Conservation (phyloP, 768 basidiomycete genomes). For the Cyathus striatus region DNA sequence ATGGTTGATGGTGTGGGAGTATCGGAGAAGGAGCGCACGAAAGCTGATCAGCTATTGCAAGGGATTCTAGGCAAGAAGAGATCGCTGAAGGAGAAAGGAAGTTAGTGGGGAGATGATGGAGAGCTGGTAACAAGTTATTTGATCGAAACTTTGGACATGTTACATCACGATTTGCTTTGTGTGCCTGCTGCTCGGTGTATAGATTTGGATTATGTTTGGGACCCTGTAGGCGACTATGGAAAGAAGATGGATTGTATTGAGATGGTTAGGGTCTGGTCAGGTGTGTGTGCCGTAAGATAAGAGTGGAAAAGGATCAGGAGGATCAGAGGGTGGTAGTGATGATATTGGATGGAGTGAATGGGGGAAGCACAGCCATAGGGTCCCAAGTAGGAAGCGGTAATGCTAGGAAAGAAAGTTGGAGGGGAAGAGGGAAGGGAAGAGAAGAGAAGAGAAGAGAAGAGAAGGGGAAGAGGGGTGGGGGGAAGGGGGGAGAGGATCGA, state of each 20-base stretch:
- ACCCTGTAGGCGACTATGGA: no score
- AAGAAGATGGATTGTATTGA: no score
- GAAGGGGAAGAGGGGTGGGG: no score
- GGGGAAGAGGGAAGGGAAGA: no score
- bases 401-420: no score
- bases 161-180: slow-evolving; percentile 9
- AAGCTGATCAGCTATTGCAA: slow-evolving; percentile 67
- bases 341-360: neutral
- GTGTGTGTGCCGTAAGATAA: neutral
- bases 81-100: slow-evolving; percentile 18
- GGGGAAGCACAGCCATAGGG: neutral
- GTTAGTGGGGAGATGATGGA: slow-evolving; percentile 10
- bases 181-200: slow-evolving; percentile 5
- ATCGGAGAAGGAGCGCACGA: slow-evolving; percentile 77
- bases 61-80: slow-evolving; percentile 42
- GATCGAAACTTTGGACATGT: slow-evolving; percentile 6
- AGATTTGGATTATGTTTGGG: no score
- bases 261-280: neutral
- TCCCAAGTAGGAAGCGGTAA: no score
- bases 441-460: no score
- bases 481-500: no score
- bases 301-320: neutral
- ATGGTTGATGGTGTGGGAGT: slow-evolving; percentile 86
- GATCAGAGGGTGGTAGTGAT: neutral
- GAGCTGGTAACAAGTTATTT: slow-evolving; percentile 4